Conservation (phyloP, 192 early-diverging fungal genomes). For the Coemansia aciculifera region DNA sequence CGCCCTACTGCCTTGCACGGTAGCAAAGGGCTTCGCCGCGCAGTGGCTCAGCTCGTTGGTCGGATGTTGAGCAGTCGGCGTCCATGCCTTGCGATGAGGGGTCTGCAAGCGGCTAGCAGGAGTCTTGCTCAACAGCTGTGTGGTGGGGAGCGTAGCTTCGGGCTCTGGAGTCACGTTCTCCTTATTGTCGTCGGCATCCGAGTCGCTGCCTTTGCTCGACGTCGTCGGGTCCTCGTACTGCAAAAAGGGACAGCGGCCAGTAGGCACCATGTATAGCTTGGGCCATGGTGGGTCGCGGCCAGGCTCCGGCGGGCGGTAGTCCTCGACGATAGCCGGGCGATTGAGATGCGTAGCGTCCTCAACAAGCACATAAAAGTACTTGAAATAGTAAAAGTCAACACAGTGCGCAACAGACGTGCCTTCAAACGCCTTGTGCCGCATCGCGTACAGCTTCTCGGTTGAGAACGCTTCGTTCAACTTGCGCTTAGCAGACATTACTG, state of each 20-base stretch:
- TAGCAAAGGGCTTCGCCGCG: constrained; percentile 3
- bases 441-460: constrained; percentile 45
- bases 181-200: constrained; percentile 47
- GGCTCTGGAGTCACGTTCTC: constrained; percentile 53
- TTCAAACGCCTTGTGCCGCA: constrained; percentile 48
- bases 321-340: constrained; percentile 52
- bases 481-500: constrained; percentile 50
- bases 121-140: constrained; percentile 42
- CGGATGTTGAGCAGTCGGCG: constrained; percentile 12
- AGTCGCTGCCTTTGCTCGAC: constrained; percentile 53
- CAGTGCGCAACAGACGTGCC: constrained; percentile 38
- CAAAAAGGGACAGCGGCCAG: constrained; percentile 56
- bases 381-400: constrained; percentile 55
- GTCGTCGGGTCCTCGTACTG: constrained; percentile 57
- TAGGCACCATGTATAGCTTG: constrained; percentile 57
- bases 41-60: not conserved
- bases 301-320: constrained; percentile 46
- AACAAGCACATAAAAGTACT: constrained; percentile 51
- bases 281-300: constrained; percentile 55
- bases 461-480: constrained; percentile 53
- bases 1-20: not conserved
- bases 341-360: constrained; percentile 50
- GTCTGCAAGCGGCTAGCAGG: constrained; percentile 39
- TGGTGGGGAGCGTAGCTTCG: constrained; percentile 35
- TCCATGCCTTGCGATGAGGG: constrained; percentile 32